These are phyloP conservation scores for Corymbia citriodora DNA, from an alignment of 441 rosid species.

Conservation along the genomic window DNA sequence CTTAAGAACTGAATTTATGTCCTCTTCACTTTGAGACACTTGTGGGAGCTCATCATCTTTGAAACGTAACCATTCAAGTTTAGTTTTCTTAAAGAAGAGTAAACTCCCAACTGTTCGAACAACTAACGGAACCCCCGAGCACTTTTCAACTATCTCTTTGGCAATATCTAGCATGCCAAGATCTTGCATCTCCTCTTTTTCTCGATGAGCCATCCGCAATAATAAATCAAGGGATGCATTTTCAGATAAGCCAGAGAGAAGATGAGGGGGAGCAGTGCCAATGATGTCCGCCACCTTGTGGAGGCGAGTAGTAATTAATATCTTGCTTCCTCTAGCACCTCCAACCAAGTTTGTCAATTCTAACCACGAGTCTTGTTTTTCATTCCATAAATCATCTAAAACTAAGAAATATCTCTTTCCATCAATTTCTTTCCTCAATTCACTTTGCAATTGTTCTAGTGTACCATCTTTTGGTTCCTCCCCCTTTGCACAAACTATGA, in stretches of 20 bases:
- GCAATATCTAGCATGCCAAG: background rate
- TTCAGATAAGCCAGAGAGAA: fast-evolving
- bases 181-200: background rate
- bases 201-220: background rate
- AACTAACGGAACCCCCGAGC: background rate
- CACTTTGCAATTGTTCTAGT: no score
- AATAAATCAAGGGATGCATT: fast-evolving
- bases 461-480: fast-evolving
- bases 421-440: no score
- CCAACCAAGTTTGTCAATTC: no score
- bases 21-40: fast-evolving
- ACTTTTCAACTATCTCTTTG: fast-evolving
- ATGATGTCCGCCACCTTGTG: fast-evolving
- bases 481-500: no score
- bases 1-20: fast-evolving
- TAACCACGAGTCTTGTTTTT: fast-evolving
- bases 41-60: background rate
- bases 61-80: background rate
- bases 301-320: background rate
- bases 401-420: no score
- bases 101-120: background rate
- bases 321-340: no score
- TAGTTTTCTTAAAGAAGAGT: background rate
- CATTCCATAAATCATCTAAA: no score
- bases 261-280: fast-evolving